Conservation (phyloP, 345 rosid genomes). For the Carallia brachiata region DNA sequence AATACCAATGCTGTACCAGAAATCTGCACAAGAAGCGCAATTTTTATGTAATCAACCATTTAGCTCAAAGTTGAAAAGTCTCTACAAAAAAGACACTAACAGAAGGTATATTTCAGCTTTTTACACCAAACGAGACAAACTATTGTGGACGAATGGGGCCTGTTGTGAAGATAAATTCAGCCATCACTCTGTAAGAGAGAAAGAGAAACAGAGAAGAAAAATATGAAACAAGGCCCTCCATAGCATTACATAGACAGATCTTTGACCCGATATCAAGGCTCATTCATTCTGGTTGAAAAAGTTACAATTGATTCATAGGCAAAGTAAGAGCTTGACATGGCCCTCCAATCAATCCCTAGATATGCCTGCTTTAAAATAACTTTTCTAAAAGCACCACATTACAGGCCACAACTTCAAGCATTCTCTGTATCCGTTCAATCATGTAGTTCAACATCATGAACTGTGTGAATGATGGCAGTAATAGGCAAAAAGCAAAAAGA, state of each 20-base stretch:
- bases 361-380: neutral
- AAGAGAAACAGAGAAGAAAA: too few relatives aligned
- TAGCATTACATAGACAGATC: too few relatives aligned
- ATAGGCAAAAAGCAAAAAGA: neutral
- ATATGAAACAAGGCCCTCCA: too few relatives aligned
- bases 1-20: constrained; percentile 91
- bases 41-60: neutral
- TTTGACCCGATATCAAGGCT: too few relatives aligned
- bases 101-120: neutral
- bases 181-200: neutral
- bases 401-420: neutral
- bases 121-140: neutral
- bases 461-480: neutral
- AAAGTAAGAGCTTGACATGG: neutral
- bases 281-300: too few relatives aligned
- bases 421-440: neutral
- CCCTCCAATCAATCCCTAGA: neutral
- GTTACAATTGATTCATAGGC: neutral
- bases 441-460: neutral
- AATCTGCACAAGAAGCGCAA: constrained; percentile 44
- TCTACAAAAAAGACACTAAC: neutral
- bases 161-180: neutral
- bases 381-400: neutral
- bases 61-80: neutral
- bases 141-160: neutral